Conservation (phyloP, 192 early-diverging fungal genomes). For the Linnemannia hyalina region DNA sequence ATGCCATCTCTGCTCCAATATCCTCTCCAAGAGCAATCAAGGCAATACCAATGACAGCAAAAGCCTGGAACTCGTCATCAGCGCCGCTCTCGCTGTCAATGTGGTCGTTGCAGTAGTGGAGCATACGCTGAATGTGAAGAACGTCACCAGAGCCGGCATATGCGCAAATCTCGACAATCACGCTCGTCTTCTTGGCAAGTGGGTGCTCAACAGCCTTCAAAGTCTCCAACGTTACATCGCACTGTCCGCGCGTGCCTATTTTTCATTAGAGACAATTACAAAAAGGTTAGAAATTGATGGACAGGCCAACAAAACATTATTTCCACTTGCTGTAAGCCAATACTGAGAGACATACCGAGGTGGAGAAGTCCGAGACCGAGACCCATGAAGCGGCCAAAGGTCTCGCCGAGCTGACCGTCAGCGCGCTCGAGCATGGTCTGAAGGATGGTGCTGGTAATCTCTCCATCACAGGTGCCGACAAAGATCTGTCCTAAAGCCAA, state of each 20-base stretch:
- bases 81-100: constrained; percentile 88
- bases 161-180: constrained; percentile 90
- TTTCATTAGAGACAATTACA: background rate
- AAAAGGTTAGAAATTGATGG: background rate
- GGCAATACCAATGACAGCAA: constrained; percentile 96
- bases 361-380: constrained; percentile 92
- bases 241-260: constrained; percentile 85
- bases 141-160: constrained; percentile 97
- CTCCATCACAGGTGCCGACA: constrained; percentile 90
- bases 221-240: constrained; percentile 93
- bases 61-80: constrained; percentile 88
- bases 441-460: constrained; percentile 91
- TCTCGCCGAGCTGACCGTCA: constrained; percentile 88
- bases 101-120: constrained; percentile 96
- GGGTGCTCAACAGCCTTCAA: constrained; percentile 96
- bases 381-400: constrained; percentile 93
- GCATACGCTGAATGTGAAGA: constrained; percentile 95
- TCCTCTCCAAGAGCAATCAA: constrained; percentile 98
- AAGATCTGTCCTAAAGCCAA: constrained; percentile 93
- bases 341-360: constrained; percentile 68
- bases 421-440: constrained; percentile 96
- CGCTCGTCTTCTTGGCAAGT: constrained; percentile 88
- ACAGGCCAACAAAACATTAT: background rate
- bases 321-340: background rate
- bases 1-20: constrained; percentile 95